phyloP scores from a whole-genome alignment of 2,329 filamentous ascomycete species.

The Leptodontidium sp. region DNA sequence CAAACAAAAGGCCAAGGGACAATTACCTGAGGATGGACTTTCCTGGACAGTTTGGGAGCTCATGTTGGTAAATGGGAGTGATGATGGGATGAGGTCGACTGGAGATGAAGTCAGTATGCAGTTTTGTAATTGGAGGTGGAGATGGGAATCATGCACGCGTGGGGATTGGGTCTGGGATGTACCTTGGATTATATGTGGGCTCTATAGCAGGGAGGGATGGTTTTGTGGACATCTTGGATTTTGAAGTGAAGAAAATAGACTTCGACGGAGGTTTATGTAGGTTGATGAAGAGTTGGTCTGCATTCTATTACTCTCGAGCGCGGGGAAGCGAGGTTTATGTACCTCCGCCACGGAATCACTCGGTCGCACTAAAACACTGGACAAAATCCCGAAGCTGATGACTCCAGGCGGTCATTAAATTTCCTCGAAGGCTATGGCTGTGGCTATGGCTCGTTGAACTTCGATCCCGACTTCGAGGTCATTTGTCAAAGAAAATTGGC shows the following conservation, averaged over 20 bases:
- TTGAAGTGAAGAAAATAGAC: not conserved
- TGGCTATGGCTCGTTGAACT: not conserved
- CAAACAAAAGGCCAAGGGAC: not conserved
- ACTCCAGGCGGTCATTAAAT: not conserved
- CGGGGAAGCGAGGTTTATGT: not conserved
- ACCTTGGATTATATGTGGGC: constrained; percentile 27
- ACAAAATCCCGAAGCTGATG: not conserved
- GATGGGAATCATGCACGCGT: not conserved
- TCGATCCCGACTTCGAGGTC: not conserved
- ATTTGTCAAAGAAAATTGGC: not conserved
- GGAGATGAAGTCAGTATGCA: not conserved
- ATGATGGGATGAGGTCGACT: constrained; percentile 30
- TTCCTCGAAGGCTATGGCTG: not conserved
- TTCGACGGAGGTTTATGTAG: not conserved
- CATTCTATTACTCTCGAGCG: not conserved
- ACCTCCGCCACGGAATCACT: not conserved
- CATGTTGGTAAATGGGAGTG: constrained; percentile 36
- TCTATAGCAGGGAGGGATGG: constrained; percentile 22
- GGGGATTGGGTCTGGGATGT: constrained; percentile 6
- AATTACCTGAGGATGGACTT: constrained; percentile 49
- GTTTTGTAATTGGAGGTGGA: not conserved
- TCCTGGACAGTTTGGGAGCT: constrained; percentile 51
- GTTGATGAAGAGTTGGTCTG: not conserved
- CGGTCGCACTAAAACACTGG: not conserved
- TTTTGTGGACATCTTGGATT: constrained; percentile 7